Percentiles rank a stretch among this genome's conserved stretches.
Evolutionary conservation across 106 monocot species (phyloP).

Genomic region (Agapanthus africanus): DNA sequence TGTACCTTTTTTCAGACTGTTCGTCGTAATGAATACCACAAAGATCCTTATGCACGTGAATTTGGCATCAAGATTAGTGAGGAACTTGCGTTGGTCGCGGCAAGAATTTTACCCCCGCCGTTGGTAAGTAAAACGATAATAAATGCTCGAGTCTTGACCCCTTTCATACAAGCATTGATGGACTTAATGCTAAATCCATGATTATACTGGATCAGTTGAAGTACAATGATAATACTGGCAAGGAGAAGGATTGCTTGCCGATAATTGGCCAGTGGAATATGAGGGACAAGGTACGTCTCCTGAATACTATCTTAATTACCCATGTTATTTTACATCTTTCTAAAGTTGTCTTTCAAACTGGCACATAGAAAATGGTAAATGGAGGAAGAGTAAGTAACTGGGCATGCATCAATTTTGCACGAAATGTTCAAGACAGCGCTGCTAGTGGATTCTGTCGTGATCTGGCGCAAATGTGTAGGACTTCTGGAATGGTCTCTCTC

Average conservation of each 20-base stretch:
- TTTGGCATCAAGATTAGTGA: constrained; percentile 90
- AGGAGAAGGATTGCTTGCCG: constrained; percentile 76
- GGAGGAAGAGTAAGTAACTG: constrained; percentile 75
- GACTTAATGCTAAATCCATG: not conserved
- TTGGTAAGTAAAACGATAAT: constrained; percentile 35
- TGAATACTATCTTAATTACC: not conserved
- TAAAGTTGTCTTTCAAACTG: constrained; percentile 4
- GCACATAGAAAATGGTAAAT: constrained; percentile 75
- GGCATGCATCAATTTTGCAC: constrained; percentile 76
- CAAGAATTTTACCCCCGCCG: constrained; percentile 83
- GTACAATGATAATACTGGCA: constrained; percentile 86
- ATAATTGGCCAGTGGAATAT: constrained; percentile 97
- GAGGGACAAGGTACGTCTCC: constrained; percentile 82
- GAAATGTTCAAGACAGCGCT: constrained; percentile 42
- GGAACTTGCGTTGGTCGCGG: constrained; percentile 83
- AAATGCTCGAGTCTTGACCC: no score
- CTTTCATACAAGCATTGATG: no score
- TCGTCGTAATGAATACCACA: constrained; percentile 71
- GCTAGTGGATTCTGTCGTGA: constrained; percentile 58
- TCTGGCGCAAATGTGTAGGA: constrained; percentile 75
- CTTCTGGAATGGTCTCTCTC: constrained; percentile 65
- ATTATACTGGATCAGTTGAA: constrained; percentile 49
- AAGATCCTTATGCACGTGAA: constrained; percentile 80
- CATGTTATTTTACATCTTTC: not conserved
- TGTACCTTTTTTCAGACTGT: constrained; percentile 79